Conservation (phyloP, 257 asterid species). For the Prunella vulgaris region DNA sequence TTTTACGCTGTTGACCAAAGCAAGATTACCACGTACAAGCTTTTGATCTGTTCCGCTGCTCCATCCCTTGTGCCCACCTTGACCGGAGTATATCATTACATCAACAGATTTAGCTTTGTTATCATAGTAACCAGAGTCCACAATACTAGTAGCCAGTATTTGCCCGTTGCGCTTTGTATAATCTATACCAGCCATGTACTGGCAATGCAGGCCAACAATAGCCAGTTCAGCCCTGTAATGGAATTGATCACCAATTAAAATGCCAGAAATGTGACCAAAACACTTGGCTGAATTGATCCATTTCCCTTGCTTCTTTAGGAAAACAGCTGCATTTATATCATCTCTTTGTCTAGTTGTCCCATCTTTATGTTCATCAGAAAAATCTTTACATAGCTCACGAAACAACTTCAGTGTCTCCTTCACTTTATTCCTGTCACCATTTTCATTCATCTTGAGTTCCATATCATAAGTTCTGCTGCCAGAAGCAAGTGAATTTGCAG, state of each 20-base stretch:
- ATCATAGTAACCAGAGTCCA: conserved; percentile 34
- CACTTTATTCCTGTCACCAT: conserved; percentile 15
- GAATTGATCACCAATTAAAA: conserved; percentile 31
- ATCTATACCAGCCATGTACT: conserved; percentile 27
- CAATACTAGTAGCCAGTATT: conserved; percentile 28
- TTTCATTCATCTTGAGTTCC: background rate
- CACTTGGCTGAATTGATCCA: conserved; percentile 22
- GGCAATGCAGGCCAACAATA: conserved; percentile 30
- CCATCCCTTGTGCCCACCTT: conserved; percentile 29
- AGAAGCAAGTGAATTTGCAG: background rate
- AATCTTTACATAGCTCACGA: conserved; percentile 2
- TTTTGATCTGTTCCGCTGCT: conserved; percentile 26
- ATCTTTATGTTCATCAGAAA: conserved; percentile 9
- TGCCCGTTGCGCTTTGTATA: background rate
- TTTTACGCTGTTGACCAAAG: conserved; percentile 33
- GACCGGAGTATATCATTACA: conserved; percentile 37
- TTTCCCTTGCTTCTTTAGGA: conserved; percentile 14
- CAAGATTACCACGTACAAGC: conserved; percentile 35
- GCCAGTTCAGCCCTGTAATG: conserved; percentile 32
- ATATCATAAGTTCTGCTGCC: background rate
- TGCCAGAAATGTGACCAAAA: conserved; percentile 35
- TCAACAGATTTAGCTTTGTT: conserved; percentile 18
- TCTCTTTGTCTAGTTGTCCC: background rate
- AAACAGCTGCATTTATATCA: conserved; percentile 20
- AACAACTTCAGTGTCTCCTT: conserved; percentile 21